These are phyloP conservation scores for Phanerochaete sordida DNA, from an alignment of 768 basidiomycete genomes.

Conservation along the genomic window DNA sequence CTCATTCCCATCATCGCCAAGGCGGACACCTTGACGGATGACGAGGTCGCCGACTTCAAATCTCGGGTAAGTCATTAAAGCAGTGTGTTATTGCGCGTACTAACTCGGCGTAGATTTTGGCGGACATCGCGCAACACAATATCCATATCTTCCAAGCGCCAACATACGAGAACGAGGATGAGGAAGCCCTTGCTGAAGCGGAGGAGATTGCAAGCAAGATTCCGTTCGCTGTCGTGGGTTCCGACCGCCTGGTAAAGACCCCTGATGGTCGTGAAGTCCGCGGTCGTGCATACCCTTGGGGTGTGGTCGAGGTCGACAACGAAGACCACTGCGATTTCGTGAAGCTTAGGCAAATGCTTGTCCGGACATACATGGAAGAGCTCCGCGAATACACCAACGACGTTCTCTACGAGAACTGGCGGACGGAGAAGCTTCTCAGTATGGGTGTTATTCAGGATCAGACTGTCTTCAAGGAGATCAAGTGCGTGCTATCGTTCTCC, in stretches of 20 bases:
- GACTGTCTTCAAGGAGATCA: slow-evolving; percentile 98
- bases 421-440: slow-evolving; percentile 90
- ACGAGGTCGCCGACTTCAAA: slow-evolving; percentile 93
- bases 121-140: slow-evolving; percentile 92
- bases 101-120: slow-evolving; percentile 59
- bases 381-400: slow-evolving; percentile 96
- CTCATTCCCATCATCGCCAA: slow-evolving; percentile 98
- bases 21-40: slow-evolving; percentile 95
- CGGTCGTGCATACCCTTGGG: slow-evolving; percentile 97
- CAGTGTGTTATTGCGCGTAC: background rate
- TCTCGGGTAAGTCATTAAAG: slow-evolving; percentile 56
- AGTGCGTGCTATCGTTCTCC: slow-evolving; percentile 52
- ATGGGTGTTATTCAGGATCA: slow-evolving; percentile 99
- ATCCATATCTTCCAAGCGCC: slow-evolving; percentile 99
- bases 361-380: slow-evolving; percentile 99
- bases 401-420: slow-evolving; percentile 96
- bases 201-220: slow-evolving; percentile 99
- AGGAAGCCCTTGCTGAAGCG: slow-evolving; percentile 95
- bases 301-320: slow-evolving; percentile 98
- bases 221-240: slow-evolving; percentile 97
- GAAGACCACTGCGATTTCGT: slow-evolving; percentile 99
- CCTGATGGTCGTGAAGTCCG: slow-evolving; percentile 91
- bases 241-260: slow-evolving; percentile 75
- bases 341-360: slow-evolving; percentile 98
- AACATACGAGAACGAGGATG: slow-evolving; percentile 96